Conservation (phyloP, 345 rosid species). For the Eucalyptus curtisii region DNA sequence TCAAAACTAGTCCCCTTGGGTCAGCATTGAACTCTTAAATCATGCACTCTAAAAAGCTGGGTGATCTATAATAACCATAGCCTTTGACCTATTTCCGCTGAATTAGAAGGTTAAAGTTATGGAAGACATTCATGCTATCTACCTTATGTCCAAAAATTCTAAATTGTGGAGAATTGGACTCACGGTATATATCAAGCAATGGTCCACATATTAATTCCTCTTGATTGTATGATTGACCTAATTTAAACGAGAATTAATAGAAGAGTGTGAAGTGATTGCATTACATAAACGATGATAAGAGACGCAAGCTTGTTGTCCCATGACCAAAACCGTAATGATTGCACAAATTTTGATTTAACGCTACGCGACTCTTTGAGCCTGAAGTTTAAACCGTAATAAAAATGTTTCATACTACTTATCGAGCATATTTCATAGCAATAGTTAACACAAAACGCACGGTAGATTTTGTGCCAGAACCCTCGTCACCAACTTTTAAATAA, state of each 20-base stretch:
- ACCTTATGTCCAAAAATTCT: background rate
- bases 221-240: background rate
- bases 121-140: background rate
- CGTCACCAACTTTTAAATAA: background rate
- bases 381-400: too few relatives aligned
- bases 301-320: background rate
- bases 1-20: fast-evolving
- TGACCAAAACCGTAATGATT: too few relatives aligned
- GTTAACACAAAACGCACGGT: background rate
- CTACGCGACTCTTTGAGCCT: background rate
- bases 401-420: background rate
- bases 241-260: background rate
- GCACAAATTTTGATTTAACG: background rate
- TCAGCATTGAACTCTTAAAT: background rate
- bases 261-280: background rate
- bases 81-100: background rate
- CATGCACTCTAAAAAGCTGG: background rate
- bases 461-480: background rate
- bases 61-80: too few relatives aligned
- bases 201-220: background rate
- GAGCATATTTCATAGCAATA: background rate
- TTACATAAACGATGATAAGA: background rate
- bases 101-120: background rate
- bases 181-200: background rate
- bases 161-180: background rate